phyloP scores from a whole-genome alignment of 2,329 filamentous ascomycete genomes.

The Penicillium psychrosexuale region DNA sequence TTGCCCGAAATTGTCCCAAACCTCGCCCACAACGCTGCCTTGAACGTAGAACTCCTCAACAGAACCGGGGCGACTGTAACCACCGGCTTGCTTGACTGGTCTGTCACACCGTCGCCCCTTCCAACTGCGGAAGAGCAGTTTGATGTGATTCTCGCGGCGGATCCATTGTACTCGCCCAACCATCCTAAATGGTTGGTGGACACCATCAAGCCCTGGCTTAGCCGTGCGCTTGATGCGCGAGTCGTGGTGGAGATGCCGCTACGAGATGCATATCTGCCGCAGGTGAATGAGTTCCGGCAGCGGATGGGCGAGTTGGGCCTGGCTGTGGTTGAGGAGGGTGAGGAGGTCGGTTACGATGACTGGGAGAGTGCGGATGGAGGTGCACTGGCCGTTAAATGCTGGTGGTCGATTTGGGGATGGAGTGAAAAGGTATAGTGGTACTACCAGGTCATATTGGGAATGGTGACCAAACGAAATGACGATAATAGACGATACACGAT shows the following conservation, averaged over 20 bases:
- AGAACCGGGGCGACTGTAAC: conserved; percentile 56
- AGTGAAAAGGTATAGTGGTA: conserved; percentile 34
- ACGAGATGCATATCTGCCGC: conserved; percentile 62
- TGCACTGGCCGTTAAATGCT: conserved; percentile 44
- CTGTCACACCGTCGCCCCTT: conserved; percentile 29
- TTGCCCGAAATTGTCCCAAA: conserved; percentile 81
- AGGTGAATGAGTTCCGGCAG: conserved; percentile 61
- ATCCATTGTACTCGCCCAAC: conserved; percentile 80
- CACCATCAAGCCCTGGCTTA: conserved; percentile 67
- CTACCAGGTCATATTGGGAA: not conserved
- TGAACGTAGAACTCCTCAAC: conserved; percentile 59
- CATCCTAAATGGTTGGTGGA: conserved; percentile 73
- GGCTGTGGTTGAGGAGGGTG: conserved; percentile 51
- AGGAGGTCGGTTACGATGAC: conserved; percentile 48
- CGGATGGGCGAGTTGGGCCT: conserved; percentile 57
- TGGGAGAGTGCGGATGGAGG: conserved; percentile 45
- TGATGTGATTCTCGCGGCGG: conserved; percentile 75
- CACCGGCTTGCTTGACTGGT: conserved; percentile 72
- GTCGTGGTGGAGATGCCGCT: conserved; percentile 79
- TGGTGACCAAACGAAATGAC: conserved; percentile 26
- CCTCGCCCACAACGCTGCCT: conserved; percentile 66
- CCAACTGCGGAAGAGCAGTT: conserved; percentile 38
- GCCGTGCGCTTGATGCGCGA: conserved; percentile 54
- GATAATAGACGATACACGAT: conserved; percentile 30
- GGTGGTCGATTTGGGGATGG: conserved; percentile 50